Evolutionary conservation across 2,329 filamentous ascomycete genomes (phyloP), one percentile per base, ranked within the genome.

Genomic region (Neodidymelliopsis sp.): DNA sequence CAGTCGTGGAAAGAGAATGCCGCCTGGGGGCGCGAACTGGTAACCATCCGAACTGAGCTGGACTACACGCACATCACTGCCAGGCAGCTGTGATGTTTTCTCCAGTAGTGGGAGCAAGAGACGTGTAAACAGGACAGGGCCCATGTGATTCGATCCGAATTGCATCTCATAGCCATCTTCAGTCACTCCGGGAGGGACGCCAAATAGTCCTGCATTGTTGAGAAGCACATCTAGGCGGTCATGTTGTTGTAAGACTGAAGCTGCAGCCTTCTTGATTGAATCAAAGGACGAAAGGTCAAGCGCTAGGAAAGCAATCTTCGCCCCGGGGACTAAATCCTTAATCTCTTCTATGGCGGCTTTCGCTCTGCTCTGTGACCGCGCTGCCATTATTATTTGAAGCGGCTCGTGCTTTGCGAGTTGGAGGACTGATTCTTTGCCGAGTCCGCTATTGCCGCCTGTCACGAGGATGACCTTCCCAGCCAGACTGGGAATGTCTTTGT

Each of bases 71-170:
- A 77, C 75, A 34, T 77, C 74, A 4, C 60, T 53, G 10, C 54
- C 49, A 1, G 41, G 41, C 6, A 62, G 8, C 37, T 67, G 48
- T 11, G 73, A 70, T 0, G 77, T 75, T n/a, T 65, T 56, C 15
- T 66, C 54, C n/a, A 80, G 63, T 0, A 61, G 58, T 3, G 74
- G 75, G 2, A 76, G 58, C 1, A 80, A 66, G 0, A 77, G 65
- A 23, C 69, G 71, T 4, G 67, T 73, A 7, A 80, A 57, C 0
- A 79, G 63, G 0, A 75, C 74, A 44, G 75, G 77, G 7, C 75
- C 77, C 45, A 79, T 57, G 61, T 78, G 70, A 49, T 80, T 79
- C 5, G 71, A 74, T 7, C 73, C 78, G 39, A 79, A 75, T 28
- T 78, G 74, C 9, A 74, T 62, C 56, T 80, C 77, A 53, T 75